phyloP scores from a whole-genome alignment of 2,329 filamentous ascomycete species.

The Phialocephala subalpina region DNA sequence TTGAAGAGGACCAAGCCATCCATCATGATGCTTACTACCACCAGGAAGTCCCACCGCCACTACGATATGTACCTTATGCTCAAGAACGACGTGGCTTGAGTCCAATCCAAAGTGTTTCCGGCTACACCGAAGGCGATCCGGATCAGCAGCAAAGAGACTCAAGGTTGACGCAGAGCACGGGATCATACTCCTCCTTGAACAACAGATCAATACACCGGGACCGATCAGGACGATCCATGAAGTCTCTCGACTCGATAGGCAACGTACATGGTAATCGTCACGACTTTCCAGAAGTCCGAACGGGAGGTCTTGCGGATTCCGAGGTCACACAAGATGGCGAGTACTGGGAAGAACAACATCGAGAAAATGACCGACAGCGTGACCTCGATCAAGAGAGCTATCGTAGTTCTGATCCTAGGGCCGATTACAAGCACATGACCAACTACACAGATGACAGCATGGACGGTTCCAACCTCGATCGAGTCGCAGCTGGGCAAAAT shows the following conservation, averaged over 20 bases:
- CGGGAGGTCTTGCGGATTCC: conserved; percentile 47
- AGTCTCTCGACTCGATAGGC: conserved; percentile 41
- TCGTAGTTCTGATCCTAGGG: conserved; percentile 60
- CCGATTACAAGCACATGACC: conserved; percentile 62
- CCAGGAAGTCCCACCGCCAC: conserved; percentile 69
- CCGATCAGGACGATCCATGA: conserved; percentile 64
- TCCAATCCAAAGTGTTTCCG: conserved; percentile 91
- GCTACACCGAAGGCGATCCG: conserved; percentile 76
- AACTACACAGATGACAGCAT: conserved; percentile 64
- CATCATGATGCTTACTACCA: conserved; percentile 51
- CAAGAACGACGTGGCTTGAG: conserved; percentile 78
- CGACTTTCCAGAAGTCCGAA: conserved; percentile 44
- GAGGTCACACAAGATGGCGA: conserved; percentile 54
- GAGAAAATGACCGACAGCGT: conserved; percentile 46
- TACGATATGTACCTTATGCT: conserved; percentile 74
- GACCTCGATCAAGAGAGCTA: conserved; percentile 68
- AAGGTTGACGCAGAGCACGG: conserved; percentile 57
- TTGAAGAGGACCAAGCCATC: conserved; percentile 30
- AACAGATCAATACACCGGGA: conserved; percentile 62
- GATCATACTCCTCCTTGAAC: conserved; percentile 69
- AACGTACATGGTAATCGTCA: conserved; percentile 41
- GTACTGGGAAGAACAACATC: conserved; percentile 46
- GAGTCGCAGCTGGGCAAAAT: conserved; percentile 70
- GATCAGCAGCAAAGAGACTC: conserved; percentile 64
- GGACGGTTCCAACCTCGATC: conserved; percentile 63